Percentiles rank a stretch among this genome's conserved stretches.
phyloP scores from a whole-genome alignment of 371 early-diverging fungal species.

The Apophysomyces trapeziformis region DNA sequence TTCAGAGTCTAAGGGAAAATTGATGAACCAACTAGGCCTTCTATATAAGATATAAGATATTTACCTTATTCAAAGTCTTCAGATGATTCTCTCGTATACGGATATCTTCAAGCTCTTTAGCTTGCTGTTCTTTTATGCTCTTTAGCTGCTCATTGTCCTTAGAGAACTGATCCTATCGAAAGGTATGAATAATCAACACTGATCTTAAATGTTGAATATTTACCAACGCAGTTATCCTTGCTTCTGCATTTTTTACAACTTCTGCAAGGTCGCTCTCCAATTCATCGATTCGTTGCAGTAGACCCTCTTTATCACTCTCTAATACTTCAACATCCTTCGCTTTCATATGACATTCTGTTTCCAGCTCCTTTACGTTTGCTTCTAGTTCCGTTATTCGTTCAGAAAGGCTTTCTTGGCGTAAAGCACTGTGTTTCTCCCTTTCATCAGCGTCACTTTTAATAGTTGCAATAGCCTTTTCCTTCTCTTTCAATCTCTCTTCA shows the following conservation, averaged over 20 bases:
- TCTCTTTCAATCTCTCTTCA: conserved; percentile 25
- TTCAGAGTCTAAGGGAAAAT: conserved; percentile 55
- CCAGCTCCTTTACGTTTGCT: conserved; percentile 27
- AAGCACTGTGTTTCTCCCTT: background rate
- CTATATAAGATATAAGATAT: conserved; percentile 1
- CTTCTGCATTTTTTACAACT: conserved; percentile 22
- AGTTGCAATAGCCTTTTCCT: conserved; percentile 8
- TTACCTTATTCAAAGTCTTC: conserved; percentile 68
- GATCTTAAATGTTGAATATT: background rate
- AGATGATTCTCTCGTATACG: conserved; percentile 66
- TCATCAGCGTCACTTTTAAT: conserved; percentile 2
- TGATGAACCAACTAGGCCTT: background rate
- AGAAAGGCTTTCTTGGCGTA: background rate
- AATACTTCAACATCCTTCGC: conserved; percentile 31
- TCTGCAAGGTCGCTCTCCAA: conserved; percentile 35
- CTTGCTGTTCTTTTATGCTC: conserved; percentile 31
- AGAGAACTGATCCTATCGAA: conserved; percentile 20
- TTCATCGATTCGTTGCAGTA: conserved; percentile 37
- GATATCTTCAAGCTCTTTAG: conserved; percentile 57
- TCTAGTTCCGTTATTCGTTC: conserved; percentile 18
- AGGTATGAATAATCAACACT: background rate
- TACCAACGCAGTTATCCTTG: conserved; percentile 19
- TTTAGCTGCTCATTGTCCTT: conserved; percentile 19
- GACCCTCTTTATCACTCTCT: conserved; percentile 34
- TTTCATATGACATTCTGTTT: conserved; percentile 32